Base-by-base conservation (phyloP, 257 asterid genomes). In the Lavandula angustifolia region DNA sequence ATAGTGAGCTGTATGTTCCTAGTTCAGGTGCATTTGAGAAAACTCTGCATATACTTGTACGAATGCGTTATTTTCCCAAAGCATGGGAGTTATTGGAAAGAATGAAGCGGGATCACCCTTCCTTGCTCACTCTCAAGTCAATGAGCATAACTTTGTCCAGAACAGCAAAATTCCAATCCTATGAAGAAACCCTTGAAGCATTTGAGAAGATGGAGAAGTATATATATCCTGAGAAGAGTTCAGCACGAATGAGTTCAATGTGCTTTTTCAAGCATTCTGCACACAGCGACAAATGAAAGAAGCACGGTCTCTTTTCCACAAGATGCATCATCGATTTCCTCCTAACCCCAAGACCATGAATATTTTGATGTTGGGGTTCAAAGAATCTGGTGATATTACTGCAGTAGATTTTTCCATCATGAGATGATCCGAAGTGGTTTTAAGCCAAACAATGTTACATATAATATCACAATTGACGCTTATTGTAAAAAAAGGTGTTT, bases 341-440 rank as follows among this genome's bases (percentile, higher is more conserved):
- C 92, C 95, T 9, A 78, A 84, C 80, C 75, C 79, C 32, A 92
- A 89, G 76, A 92, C 97, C 6, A 84, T 92, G 97, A 92, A 89
- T 75, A 87, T 89, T 48, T 76, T 92, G 83, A 75, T 92, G 43
- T 68, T 85, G 85, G 98, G 98, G 64, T 92, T 92, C 76, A 92
- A 87, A 75, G 96, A 89, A 67, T 82, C 96, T 0, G 95, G 95
- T 22, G 88, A 84, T 75, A 66, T 87, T 62, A 87, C 96, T 17
- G 69, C 98, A 3, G 91, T 87, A 0, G 98, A 92, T 79, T 70
- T 92, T 92, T 92, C 77, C 80, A 92, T 73, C 95, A 89, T 69
- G 96, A 92, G 78, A 87, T 92, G 96, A 67, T 89, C 68, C 56
- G 86, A 74, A 79, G 97, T 79, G 97, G 98, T 61, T 92, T 92